Evolutionary conservation across 495 filamentous ascomycete genomes (phyloP).

Genomic region (Trichoderma reesei): DNA sequence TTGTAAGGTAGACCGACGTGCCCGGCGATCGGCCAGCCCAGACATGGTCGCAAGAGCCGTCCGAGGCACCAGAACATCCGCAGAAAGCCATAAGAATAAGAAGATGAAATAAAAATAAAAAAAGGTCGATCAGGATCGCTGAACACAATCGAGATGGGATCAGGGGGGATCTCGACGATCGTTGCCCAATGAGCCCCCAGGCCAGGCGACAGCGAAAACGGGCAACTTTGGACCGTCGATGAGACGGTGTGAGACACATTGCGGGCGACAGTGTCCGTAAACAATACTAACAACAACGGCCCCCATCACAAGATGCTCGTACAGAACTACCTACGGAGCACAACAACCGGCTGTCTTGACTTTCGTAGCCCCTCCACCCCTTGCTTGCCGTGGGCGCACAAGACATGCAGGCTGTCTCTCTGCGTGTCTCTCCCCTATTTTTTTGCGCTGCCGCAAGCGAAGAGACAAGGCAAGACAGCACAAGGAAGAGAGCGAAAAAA

Average conservation of each 20-base stretch:
- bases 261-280: not conserved
- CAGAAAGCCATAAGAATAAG: too few relatives aligned
- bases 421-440: not conserved
- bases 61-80: not conserved
- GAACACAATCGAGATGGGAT: not conserved
- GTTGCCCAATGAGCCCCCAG: too few relatives aligned
- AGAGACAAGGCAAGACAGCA: not conserved
- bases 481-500: too few relatives aligned
- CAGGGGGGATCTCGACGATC: not conserved
- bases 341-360: too few relatives aligned
- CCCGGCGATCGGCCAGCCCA: not conserved
- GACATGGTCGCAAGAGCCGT: not conserved
- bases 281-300: not conserved
- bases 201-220: not conserved
- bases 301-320: too few relatives aligned
- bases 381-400: slow-evolving; percentile 4
- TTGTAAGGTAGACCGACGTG: not conserved
- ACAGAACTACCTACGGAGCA: too few relatives aligned
- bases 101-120: not conserved
- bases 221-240: not conserved
- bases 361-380: too few relatives aligned
- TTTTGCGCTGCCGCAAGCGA: not conserved
- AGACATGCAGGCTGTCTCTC: not conserved
- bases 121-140: slow-evolving; percentile 4
- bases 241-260: not conserved